Percentiles rank a stretch among this genome's conserved stretches.
These are phyloP conservation scores for Scheffersomyces amazonensis DNA, from an alignment of 805 yeast species.

Conservation along the genomic window DNA sequence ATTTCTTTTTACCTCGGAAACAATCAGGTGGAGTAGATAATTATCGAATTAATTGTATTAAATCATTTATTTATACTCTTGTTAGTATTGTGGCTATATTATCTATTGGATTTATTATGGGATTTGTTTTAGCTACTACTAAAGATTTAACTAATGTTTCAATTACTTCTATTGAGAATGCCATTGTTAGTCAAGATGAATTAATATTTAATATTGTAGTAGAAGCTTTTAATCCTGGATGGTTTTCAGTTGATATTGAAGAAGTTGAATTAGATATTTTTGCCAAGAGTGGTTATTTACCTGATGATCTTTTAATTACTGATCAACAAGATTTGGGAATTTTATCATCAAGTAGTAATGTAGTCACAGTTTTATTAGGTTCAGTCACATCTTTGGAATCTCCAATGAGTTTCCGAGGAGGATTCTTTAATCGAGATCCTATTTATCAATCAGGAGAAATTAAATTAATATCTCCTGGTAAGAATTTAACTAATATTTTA, in stretches of 20 bases:
- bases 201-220: constrained; percentile 74
- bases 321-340: neutral
- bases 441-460: constrained; percentile 65
- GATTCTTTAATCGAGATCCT: constrained; percentile 62
- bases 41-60: constrained; percentile 18
- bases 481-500: constrained; percentile 28
- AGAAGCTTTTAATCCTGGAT: constrained; percentile 85
- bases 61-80: constrained; percentile 41
- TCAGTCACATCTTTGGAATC: constrained; percentile 63
- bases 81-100: constrained; percentile 49
- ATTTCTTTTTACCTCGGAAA: constrained; percentile 29
- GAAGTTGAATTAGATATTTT: constrained; percentile 80
- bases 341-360: constrained; percentile 6
- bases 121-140: constrained; percentile 81
- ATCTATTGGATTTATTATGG: constrained; percentile 73
- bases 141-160: constrained; percentile 73
- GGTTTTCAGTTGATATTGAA: constrained; percentile 60
- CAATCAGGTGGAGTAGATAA: constrained; percentile 13
- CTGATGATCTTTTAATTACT: constrained; percentile 7
- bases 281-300: constrained; percentile 62
- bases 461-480: constrained; percentile 72
- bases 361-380: constrained; percentile 76
- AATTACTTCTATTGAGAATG: constrained; percentile 60
- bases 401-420: constrained; percentile 73
- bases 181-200: constrained; percentile 81